Base-by-base conservation (phyloP, 2,329 filamentous ascomycete genomes). In the Arthrobotrys pseudoclavata region DNA sequence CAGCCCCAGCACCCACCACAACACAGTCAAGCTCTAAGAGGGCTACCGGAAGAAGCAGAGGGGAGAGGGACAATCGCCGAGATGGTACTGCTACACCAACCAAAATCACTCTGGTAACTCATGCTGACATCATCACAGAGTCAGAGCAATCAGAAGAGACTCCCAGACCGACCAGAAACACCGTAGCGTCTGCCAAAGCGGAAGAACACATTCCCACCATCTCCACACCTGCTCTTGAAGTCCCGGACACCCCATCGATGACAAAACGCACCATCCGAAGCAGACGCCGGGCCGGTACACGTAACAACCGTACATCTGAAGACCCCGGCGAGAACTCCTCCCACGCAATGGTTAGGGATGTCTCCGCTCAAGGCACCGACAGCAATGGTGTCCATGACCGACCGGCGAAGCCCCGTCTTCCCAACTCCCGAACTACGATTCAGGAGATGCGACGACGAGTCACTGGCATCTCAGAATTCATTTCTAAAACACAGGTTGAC, bases 391-490 rank as follows among this genome's bases (percentile, higher is more conserved):
- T 86, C 80, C 91, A 90, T 79, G 86, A 88, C 69, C 81, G 55
- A 82, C 83, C 80, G 85, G 85, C 72, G 89, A 88, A 81, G 84
- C 85, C 34, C 88, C 88, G 81, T 83, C 85, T 71, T 86, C 86
- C 61, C 88, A 87, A 83, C 87, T 86, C 79, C 80, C 93, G 92
- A 83, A 89, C 94, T 71, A 94, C 90, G 29, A 92, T 96, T 90
- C 91, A 91, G 76, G 94, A 97, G 82, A 94, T 97, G 89, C 93
- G 92, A 84, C 89, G 92, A 79, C 91, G 93, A 9, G 93, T 94
- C 4, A 89, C 92, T 3, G 91, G 89, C 20, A 96, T 97, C 82
- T 87, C 97, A 75, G 93, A 96, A 80, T 97, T 95, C 82, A 97
- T 97, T 79, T 91, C 92, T 3, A 90, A 93, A 80, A 95, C 93